Conservation (phyloP, 345 rosid species). For the Durio zibethinus region DNA sequence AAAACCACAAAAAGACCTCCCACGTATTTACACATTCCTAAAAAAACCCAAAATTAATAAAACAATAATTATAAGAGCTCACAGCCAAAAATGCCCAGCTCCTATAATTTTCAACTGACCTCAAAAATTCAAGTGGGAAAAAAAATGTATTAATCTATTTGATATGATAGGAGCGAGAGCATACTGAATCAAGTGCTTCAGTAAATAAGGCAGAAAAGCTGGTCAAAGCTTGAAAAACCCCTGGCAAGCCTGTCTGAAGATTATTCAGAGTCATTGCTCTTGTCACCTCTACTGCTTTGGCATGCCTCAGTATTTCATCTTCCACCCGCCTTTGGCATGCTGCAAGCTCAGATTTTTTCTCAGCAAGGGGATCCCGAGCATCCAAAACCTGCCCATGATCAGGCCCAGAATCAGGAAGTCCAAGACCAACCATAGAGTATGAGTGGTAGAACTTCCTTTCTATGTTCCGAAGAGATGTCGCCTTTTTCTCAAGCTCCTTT, state of each 20-base stretch:
- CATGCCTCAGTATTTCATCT: constrained; percentile 87
- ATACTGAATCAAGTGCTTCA: constrained; percentile 64
- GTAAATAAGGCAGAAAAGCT: constrained; percentile 78
- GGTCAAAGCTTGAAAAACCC: constrained; percentile 86
- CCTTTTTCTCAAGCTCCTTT: constrained; percentile 90
- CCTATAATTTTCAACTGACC: constrained; percentile 17
- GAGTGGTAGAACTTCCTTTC: constrained; percentile 94
- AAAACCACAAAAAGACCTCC: constrained; percentile 18
- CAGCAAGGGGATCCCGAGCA: constrained; percentile 81
- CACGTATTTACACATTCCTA: constrained; percentile 39
- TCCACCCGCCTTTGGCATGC: constrained; percentile 82
- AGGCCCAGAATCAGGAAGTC: constrained; percentile 65
- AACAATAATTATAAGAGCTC: constrained; percentile 21
- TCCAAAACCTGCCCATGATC: constrained; percentile 68
- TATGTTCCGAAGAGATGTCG: constrained; percentile 76
- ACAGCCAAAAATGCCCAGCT: constrained; percentile 42
- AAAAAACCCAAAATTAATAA: constrained; percentile 15
- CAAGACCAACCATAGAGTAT: constrained; percentile 85
- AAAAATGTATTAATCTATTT: constrained; percentile 40
- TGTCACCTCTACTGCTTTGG: constrained; percentile 86
- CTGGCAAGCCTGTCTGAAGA: constrained; percentile 90
- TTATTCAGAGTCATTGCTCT: constrained; percentile 85
- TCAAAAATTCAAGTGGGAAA: constrained; percentile 23
- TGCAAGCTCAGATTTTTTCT: constrained; percentile 84
- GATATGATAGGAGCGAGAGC: constrained; percentile 74